These are phyloP conservation scores for Botrytis paeoniae DNA, from an alignment of 2,329 filamentous ascomycete species.

Conservation along the genomic window DNA sequence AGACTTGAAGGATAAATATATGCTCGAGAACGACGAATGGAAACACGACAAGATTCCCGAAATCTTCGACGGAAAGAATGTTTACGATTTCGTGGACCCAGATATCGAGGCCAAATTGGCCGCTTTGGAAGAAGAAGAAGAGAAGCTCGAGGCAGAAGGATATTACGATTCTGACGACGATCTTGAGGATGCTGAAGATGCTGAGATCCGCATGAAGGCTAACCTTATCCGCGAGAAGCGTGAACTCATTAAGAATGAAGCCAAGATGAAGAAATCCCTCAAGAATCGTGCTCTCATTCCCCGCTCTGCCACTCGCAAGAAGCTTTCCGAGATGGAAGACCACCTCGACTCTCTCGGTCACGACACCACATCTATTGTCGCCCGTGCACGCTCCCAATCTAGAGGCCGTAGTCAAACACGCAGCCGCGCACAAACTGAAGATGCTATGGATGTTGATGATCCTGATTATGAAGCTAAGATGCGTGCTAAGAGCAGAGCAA, in stretches of 20 bases:
- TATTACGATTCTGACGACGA: conserved; percentile 85
- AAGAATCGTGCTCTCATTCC: conserved; percentile 97
- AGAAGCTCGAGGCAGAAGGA: conserved; percentile 84
- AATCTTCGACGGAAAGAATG: conserved; percentile 91
- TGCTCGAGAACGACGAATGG: conserved; percentile 86
- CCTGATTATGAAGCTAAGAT: conserved; percentile 55
- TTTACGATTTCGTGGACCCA: conserved; percentile 94
- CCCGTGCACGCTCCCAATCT: conserved; percentile 66
- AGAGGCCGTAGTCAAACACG: conserved; percentile 70
- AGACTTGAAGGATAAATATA: conserved; percentile 84
- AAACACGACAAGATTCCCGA: conserved; percentile 96
- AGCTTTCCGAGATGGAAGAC: conserved; percentile 81
- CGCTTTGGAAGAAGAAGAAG: conserved; percentile 92
- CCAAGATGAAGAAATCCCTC: conserved; percentile 90
- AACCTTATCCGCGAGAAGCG: conserved; percentile 95
- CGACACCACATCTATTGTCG: conserved; percentile 72
- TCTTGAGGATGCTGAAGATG: conserved; percentile 84
- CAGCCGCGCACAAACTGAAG: conserved; percentile 59
- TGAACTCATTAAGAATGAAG: conserved; percentile 86
- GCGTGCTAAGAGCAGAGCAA: conserved; percentile 69
- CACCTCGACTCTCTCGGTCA: conserved; percentile 82
- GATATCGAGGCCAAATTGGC: conserved; percentile 93
- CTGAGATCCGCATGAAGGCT: conserved; percentile 85
- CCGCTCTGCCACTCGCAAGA: conserved; percentile 74
- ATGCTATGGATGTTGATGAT: conserved; percentile 73